Evolutionary conservation across 495 filamentous ascomycete species (phyloP).

Genomic region (Penicillium roqueforti): DNA sequence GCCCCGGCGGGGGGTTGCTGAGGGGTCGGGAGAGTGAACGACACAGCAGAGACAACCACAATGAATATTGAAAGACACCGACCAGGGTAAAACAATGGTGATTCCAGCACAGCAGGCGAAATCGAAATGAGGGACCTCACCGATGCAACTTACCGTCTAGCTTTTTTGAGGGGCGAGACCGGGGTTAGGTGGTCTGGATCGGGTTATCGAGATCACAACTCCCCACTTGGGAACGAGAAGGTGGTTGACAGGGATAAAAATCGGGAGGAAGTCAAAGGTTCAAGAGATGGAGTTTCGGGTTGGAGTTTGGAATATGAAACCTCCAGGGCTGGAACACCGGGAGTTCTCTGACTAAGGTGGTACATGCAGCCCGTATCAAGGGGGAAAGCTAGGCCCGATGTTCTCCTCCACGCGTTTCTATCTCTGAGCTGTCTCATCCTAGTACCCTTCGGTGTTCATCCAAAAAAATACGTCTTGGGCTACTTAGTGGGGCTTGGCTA

Average conservation of each 20-base stretch:
- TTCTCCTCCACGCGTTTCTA: slow-evolving; percentile 19
- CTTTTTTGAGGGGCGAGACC: slow-evolving; percentile 25
- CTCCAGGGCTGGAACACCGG: background rate
- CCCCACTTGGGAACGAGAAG: slow-evolving; percentile 4
- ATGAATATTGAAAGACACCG: slow-evolving; percentile 2
- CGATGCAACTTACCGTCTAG: slow-evolving; percentile 17
- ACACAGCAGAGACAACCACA: background rate
- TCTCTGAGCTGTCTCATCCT: slow-evolving; percentile 11
- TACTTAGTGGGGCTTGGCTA: too few species aligned
- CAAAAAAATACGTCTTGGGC: background rate
- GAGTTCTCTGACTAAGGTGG: slow-evolving; percentile 8
- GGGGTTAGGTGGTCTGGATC: slow-evolving; percentile 24
- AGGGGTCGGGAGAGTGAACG: background rate
- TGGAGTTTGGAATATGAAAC: slow-evolving; percentile 6
- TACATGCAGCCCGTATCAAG: slow-evolving; percentile 10
- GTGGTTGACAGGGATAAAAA: background rate
- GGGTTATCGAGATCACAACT: slow-evolving; percentile 18
- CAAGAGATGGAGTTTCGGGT: background rate
- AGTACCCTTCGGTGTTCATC: slow-evolving; percentile 4
- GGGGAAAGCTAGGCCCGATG: slow-evolving; percentile 1
- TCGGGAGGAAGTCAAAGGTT: background rate
- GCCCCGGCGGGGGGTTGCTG: background rate
- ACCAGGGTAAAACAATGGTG: slow-evolving; percentile 4
- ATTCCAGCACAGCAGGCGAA: slow-evolving; percentile 7
- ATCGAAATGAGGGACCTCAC: slow-evolving; percentile 15